These are phyloP conservation scores for Venturia oleaginea DNA, from an alignment of 2,329 filamentous ascomycete genomes.

Conservation along the genomic window DNA sequence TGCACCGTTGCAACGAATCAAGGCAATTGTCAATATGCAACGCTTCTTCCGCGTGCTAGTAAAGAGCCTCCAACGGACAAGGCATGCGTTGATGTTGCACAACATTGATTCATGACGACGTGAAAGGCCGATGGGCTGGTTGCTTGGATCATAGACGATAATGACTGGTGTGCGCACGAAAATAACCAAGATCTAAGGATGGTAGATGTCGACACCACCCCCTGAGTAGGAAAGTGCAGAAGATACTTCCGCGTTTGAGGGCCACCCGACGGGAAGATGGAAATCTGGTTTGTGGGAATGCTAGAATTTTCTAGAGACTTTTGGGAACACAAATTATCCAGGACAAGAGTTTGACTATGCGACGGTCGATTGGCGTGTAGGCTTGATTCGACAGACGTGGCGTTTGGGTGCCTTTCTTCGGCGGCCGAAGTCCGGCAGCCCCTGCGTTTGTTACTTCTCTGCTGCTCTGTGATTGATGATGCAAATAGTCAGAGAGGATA, in stretches of 20 bases:
- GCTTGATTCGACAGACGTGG: background rate
- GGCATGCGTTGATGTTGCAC: background rate
- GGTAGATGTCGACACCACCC: background rate
- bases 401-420: background rate
- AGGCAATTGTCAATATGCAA: constrained; percentile 2
- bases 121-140: background rate
- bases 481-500: background rate
- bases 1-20: background rate
- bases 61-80: background rate
- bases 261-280: background rate
- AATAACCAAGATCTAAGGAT: background rate
- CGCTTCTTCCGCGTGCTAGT: background rate
- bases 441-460: background rate
- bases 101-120: background rate
- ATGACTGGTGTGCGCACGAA: background rate
- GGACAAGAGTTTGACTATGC: background rate
- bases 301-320: background rate
- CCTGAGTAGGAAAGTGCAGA: background rate
- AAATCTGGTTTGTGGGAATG: background rate
- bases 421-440: background rate
- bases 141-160: background rate
- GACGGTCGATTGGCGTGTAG: background rate
- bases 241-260: background rate
- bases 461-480: background rate
- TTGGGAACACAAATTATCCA: background rate